Conservation (phyloP, 495 filamentous ascomycete species). For the Penicillium antarcticum region DNA sequence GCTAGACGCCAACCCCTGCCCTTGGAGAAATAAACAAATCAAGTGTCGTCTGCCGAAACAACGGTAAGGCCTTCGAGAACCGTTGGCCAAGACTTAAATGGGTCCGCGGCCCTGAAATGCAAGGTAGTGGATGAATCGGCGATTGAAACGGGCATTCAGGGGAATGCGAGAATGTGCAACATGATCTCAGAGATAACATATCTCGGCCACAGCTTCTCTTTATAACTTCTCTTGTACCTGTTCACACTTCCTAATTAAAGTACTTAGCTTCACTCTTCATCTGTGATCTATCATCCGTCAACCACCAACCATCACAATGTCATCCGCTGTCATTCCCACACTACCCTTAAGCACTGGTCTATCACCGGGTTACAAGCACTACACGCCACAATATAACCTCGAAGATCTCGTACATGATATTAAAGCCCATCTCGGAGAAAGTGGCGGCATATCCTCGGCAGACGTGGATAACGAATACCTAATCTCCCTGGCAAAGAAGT, state of each 20-base stretch:
- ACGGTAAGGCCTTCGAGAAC: background rate
- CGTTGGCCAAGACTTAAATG: background rate
- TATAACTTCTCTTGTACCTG: background rate
- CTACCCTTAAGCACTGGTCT: conserved; percentile 12
- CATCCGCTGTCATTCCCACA: conserved; percentile 9
- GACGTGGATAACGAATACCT: conserved; percentile 28
- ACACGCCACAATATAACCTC: conserved; percentile 23
- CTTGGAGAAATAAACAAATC: no score
- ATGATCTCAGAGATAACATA: conserved; percentile 1
- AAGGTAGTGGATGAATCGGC: conserved; percentile 5
- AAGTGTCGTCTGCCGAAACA: no score
- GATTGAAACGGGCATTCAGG: conserved; percentile 3
- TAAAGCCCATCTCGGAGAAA: conserved; percentile 26
- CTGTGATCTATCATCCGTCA: no score
- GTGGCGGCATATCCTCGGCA: conserved; percentile 26
- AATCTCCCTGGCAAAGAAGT: conserved; percentile 29
- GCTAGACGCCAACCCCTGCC: no score
- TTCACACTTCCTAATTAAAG: no score
- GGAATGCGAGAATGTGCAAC: background rate
- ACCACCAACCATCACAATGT: conserved; percentile 11
- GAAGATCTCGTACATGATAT: conserved; percentile 29
- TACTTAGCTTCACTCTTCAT: background rate
- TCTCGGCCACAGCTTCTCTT: background rate
- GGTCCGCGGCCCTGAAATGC: background rate
- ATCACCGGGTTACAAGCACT: conserved; percentile 16